Evolutionary conservation across 176 grass and related monocot species (phyloP).

Genomic region (Raddia guianensis): DNA sequence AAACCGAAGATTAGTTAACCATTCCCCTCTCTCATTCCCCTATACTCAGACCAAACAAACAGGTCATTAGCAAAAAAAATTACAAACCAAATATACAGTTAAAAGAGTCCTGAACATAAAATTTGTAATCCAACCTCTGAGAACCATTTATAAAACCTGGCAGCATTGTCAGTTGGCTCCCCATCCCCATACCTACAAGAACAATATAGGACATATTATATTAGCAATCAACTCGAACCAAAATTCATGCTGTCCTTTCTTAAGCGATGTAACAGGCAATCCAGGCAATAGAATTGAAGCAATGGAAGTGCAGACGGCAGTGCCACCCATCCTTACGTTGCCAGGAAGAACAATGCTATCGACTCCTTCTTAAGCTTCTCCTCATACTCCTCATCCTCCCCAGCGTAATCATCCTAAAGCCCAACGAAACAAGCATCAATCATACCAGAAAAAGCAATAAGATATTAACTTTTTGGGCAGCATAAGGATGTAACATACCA

Average conservation of each 20-base stretch:
- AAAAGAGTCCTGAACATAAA: not conserved
- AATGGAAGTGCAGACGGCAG: not conserved
- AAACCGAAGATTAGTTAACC: conserved; percentile 61
- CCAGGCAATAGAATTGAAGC: not conserved
- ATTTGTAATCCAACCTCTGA: conserved; percentile 42
- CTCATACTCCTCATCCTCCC: conserved; percentile 73
- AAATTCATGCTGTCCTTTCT: not conserved
- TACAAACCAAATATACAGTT: not conserved
- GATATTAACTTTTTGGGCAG: not conserved
- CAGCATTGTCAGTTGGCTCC: conserved; percentile 86
- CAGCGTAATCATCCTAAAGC: conserved; percentile 79
- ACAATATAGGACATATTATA: not conserved
- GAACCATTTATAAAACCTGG: conserved; percentile 90
- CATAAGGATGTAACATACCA: conserved; percentile 48
- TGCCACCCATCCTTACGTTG: conserved; percentile 59
- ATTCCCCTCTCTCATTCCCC: conserved; percentile 64
- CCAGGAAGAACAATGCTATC: conserved; percentile 80
- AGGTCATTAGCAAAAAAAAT: not conserved
- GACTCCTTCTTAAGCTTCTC: conserved; percentile 92
- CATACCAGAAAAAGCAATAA: not conserved
- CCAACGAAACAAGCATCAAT: not conserved
- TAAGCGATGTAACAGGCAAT: not conserved
- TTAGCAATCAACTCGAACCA: not conserved
- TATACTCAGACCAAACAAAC: conserved; percentile 23
- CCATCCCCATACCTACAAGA: conserved; percentile 78